Evolutionary conservation across 1,139 yeast species (phyloP).

Genomic region (Geotrichum histeridarum): DNA sequence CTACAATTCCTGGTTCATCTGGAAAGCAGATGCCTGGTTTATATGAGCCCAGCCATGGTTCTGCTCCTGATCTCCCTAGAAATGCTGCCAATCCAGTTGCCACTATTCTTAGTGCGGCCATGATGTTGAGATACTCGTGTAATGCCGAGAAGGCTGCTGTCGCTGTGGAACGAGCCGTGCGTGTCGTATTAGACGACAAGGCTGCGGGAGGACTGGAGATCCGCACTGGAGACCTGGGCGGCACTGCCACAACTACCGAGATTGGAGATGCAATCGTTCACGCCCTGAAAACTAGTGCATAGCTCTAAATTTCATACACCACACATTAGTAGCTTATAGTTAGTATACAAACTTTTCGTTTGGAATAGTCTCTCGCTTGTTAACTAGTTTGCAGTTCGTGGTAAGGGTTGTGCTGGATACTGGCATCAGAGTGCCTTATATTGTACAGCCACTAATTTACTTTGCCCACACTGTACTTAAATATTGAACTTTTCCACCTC

Average conservation of each 20-base stretch:
- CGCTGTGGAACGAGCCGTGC: constrained; percentile 70
- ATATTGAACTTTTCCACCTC: not conserved
- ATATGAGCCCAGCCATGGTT: constrained; percentile 92
- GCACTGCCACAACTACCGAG: constrained; percentile 61
- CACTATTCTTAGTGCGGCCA: constrained; percentile 75
- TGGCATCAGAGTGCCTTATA: not conserved
- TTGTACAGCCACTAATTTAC: constrained; percentile 1
- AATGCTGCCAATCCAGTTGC: constrained; percentile 85
- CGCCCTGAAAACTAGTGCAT: not conserved
- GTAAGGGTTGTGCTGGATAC: not conserved
- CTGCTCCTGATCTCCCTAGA: constrained; percentile 80
- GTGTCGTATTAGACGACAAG: constrained; percentile 55
- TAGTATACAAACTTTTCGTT: too few species aligned
- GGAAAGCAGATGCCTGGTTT: constrained; percentile 76
- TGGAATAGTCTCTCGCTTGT: too few species aligned
- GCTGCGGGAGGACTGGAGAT: constrained; percentile 45
- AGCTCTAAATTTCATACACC: not conserved
- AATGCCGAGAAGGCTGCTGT: constrained; percentile 64
- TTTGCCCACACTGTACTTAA: not conserved
- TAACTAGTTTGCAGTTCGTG: not conserved
- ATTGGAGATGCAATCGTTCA: constrained; percentile 72
- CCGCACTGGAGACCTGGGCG: constrained; percentile 76
- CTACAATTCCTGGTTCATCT: constrained; percentile 64
- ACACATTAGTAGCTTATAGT: too few species aligned
- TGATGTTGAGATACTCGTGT: constrained; percentile 78